phyloP scores from a whole-genome alignment of 176 grass and related monocot species.

The Zoysia japonica region DNA sequence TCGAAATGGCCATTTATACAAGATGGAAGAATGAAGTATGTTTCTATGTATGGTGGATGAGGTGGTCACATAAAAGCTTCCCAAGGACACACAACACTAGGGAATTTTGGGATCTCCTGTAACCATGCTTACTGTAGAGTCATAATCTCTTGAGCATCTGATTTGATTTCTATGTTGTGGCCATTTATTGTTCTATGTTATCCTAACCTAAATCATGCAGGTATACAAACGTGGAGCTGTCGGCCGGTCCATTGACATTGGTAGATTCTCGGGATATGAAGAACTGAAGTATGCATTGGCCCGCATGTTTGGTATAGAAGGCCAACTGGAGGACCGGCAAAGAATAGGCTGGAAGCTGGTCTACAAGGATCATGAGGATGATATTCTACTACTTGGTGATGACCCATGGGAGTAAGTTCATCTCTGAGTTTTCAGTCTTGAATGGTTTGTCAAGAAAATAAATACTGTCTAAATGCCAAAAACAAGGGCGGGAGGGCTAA shows the following conservation, averaged over 20 bases:
- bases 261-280: conserved; percentile 81
- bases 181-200: conserved; percentile 19
- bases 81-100: conserved; percentile 17
- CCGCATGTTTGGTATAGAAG: conserved; percentile 98
- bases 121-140: conserved; percentile 24
- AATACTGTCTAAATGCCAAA: background rate
- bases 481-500: background rate
- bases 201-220: conserved; percentile 52
- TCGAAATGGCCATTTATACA: conserved; percentile 1
- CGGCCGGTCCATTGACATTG: conserved; percentile 89
- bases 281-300: conserved; percentile 92
- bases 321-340: conserved; percentile 88
- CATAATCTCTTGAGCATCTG: conserved; percentile 36
- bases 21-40: conserved; percentile 16
- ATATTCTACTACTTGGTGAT: conserved; percentile 90
- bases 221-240: conserved; percentile 98
- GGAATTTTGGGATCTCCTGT: conserved; percentile 14
- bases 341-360: conserved; percentile 99
- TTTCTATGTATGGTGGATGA: conserved; percentile 30
- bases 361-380: conserved; percentile 91
- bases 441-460: conserved; percentile 2
- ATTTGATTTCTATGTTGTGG: conserved; percentile 38
- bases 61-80: conserved; percentile 37
- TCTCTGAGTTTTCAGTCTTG: background rate
- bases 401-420: conserved; percentile 98